Evolutionary conservation across 2,329 filamentous ascomycete species (phyloP), one percentile per base, ranked within the genome.

Genomic region (Aspergillus fumigatus): DNA sequence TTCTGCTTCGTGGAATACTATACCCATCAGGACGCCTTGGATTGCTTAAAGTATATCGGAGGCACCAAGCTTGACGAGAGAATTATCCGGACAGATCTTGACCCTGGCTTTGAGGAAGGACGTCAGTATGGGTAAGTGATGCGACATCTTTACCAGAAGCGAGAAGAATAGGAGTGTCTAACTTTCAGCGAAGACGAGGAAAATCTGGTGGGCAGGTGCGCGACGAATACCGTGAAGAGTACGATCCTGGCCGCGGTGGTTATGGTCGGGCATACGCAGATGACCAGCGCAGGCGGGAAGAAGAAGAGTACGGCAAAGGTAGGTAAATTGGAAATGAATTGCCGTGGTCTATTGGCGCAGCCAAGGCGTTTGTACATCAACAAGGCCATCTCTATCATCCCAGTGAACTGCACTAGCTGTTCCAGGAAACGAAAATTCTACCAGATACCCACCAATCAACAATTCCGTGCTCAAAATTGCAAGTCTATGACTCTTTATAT

Each of bases 1-100:
- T 99, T 99, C 82, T 99, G 94, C 81, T 99, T 99, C 71, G 94
- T 99, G 69, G 94, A 99, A 77, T 99, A 99, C 79, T 97, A 97
- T 80, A 97, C 88, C 29, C 94, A 97, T 74, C 88, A 96, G 71
- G 94, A 99, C 74, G 94, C 94, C 8, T 83, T 99, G 51, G 94
- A 99, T 74, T 97, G 93, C 77, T 88, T 99, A 87, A 99, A 97
- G 78, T 99, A 97, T 73, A 88, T 99, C 68, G 94, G 94, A 55
- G 94, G 94, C 56, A 99, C 94, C 38, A 99, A 99, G 80, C 84
- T 99, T 48, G 94, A 99, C 74, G 94, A 99, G 81, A 87, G 94
- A 66, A 88, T 99, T 70, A 97, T 99, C 70, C 84, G 94, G 58
- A 96, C 93, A 25, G 94, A 99, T 78, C 76, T 97, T 50, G 94